Evolutionary conservation across 805 yeast genomes (phyloP).

Genomic region (Sugiyamaella americana): DNA sequence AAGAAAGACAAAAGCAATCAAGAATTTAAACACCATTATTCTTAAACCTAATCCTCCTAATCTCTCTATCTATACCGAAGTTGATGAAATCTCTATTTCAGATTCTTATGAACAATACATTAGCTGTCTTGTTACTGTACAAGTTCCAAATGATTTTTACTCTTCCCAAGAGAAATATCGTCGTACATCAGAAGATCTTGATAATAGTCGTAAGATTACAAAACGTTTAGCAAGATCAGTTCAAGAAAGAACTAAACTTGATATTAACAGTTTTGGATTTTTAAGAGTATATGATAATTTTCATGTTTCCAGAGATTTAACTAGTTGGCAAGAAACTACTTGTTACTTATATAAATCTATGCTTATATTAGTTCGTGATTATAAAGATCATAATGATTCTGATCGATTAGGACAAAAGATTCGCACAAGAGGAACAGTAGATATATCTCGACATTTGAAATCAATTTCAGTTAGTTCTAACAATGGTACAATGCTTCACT

Average conservation of each 20-base stretch:
- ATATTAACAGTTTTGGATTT: conserved; percentile 13
- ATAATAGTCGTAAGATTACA: neutral
- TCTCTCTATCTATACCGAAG: neutral
- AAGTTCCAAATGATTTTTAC: conserved; percentile 4
- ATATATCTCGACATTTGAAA: conserved; percentile 11
- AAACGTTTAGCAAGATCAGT: neutral
- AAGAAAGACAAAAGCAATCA: neutral
- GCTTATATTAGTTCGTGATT: conserved; percentile 10
- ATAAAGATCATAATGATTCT: neutral
- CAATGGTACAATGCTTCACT: conserved; percentile 5
- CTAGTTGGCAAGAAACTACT: conserved; percentile 15
- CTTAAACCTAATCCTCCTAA: neutral
- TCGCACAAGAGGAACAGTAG: conserved; percentile 14
- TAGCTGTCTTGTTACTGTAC: conserved; percentile 7
- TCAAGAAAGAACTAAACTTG: conserved; percentile 2
- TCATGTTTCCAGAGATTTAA: conserved; percentile 13
- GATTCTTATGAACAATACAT: conserved; percentile 1
- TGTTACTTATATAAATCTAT: conserved; percentile 16
- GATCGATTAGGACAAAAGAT: neutral
- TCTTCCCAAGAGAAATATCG: neutral
- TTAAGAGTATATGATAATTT: conserved; percentile 12
- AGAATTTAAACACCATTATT: neutral
- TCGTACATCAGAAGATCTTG: conserved; percentile 3
- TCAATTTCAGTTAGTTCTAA: conserved; percentile 3
- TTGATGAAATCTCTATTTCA: conserved; percentile 1